Conservation (phyloP, 345 rosid species). For the Salix brachista region DNA sequence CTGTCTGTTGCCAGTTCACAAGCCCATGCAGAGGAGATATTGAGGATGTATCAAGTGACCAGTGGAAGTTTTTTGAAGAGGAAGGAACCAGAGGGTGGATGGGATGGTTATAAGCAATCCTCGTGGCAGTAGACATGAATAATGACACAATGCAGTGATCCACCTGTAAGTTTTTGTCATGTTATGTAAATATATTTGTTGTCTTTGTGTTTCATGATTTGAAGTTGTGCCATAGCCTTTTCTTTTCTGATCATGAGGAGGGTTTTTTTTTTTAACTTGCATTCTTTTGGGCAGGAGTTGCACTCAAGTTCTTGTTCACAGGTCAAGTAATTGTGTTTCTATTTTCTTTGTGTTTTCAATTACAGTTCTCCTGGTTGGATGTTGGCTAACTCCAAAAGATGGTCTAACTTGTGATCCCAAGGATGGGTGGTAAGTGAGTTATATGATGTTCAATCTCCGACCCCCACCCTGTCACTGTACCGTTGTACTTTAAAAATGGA, state of each 20-base stretch:
- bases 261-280: not conserved
- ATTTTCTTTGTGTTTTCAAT: not conserved
- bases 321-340: not conserved
- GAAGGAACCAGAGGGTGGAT: conserved; percentile 88
- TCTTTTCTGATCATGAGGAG: not conserved
- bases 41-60: conserved; percentile 63
- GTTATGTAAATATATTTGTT: not conserved
- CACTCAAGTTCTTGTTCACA: not conserved
- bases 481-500: conserved; percentile 25
- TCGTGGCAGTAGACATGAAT: conserved; percentile 65
- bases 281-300: not conserved
- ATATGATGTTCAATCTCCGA: conserved; percentile 43
- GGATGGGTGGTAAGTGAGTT: conserved; percentile 57
- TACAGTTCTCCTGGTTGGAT: conserved; percentile 35
- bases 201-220: not conserved
- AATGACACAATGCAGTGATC: not conserved
- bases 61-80: conserved; percentile 59
- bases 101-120: conserved; percentile 77
- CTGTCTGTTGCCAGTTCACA: conserved; percentile 48
- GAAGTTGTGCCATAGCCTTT: not conserved
- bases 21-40: conserved; percentile 57
- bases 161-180: conserved; percentile 36
- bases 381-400: conserved; percentile 33
- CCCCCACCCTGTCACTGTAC: conserved; percentile 29
- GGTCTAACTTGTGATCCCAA: conserved; percentile 33